phyloP scores from a whole-genome alignment of 2,329 filamentous ascomycete genomes.

The Fusarium luffae region DNA sequence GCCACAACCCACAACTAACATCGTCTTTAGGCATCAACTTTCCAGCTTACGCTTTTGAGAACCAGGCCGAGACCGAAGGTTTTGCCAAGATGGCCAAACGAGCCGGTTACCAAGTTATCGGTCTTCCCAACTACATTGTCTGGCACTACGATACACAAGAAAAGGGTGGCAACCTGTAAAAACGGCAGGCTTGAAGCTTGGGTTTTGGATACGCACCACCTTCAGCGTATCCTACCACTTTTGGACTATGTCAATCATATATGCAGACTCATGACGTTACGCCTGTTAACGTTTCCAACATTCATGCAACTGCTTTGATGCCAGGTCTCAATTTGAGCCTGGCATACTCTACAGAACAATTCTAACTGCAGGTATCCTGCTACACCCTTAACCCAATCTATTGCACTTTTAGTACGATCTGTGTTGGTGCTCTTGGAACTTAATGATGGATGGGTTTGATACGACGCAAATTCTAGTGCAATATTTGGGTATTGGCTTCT shows the following conservation, averaged over 20 bases:
- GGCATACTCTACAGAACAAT: conserved; percentile 5
- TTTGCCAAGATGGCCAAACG: conserved; percentile 99
- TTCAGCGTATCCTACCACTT: neutral
- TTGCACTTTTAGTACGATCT: conserved; percentile 31
- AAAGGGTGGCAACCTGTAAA: conserved; percentile 81
- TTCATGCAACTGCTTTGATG: conserved; percentile 2
- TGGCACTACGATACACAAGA: conserved; percentile 99
- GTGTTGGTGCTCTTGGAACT: conserved; percentile 36
- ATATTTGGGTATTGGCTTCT: conserved; percentile 48
- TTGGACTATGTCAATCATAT: conserved; percentile 10
- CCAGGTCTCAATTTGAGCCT: conserved; percentile 9
- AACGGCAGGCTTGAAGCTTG: conserved; percentile 1
- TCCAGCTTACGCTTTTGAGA: conserved; percentile 95
- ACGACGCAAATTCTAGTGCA: conserved; percentile 44
- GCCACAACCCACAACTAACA: conserved; percentile 39
- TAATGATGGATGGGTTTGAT: conserved; percentile 28
- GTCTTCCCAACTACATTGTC: conserved; percentile 96
- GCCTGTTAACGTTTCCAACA: conserved; percentile 37
- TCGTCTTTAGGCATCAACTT: conserved; percentile 86
- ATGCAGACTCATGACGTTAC: conserved; percentile 35
- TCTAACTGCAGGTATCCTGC: conserved; percentile 1
- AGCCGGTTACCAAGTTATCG: conserved; percentile 91
- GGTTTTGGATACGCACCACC: neutral
- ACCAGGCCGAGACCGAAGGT: conserved; percentile 98
- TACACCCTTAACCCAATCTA: conserved; percentile 10